Percentiles rank a stretch among this genome's conserved stretches.
Conservation (phyloP, 441 rosid genomes). For the Brassica hybrid region DNA sequence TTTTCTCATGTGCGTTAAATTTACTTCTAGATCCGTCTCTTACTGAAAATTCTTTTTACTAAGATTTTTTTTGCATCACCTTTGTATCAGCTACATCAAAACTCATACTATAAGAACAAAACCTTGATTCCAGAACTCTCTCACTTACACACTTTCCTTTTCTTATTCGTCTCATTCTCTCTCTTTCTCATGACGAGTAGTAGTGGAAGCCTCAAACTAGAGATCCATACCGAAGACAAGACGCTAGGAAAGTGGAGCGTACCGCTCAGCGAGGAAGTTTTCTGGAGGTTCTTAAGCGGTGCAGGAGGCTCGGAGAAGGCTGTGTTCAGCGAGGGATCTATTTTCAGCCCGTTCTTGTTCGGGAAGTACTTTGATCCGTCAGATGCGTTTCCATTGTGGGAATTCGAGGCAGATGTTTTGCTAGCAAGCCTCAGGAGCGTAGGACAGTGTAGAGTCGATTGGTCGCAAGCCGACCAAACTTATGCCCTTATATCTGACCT, state of each 20-base stretch:
- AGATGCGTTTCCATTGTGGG: conserved; percentile 96
- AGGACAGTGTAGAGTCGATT: conserved; percentile 68
- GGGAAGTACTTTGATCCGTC: conserved; percentile 92
- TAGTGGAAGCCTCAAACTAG: conserved; percentile 49
- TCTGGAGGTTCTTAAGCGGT: conserved; percentile 56
- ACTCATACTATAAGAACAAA: conserved; percentile 48
- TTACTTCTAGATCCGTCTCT: background rate
- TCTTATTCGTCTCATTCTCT: conserved; percentile 39
- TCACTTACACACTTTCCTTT: conserved; percentile 44
- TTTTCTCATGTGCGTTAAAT: background rate
- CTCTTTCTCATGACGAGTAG: conserved; percentile 47
- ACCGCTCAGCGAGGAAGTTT: conserved; percentile 61
- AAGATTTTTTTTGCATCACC: background rate
- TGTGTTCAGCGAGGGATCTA: conserved; percentile 83
- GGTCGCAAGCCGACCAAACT: conserved; percentile 74
- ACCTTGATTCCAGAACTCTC: conserved; percentile 55
- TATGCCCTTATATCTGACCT: conserved; percentile 75
- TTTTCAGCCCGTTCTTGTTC: conserved; percentile 81
- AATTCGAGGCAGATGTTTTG: conserved; percentile 69
- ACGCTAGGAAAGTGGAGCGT: conserved; percentile 76
- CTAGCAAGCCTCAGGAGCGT: conserved; percentile 58
- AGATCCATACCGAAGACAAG: conserved; percentile 64
- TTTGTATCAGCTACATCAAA: background rate
- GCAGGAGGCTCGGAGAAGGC: conserved; percentile 51
- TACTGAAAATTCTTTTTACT: background rate